phyloP scores from a whole-genome alignment of 306 rosid species.

The Vachellia pachyceras region DNA sequence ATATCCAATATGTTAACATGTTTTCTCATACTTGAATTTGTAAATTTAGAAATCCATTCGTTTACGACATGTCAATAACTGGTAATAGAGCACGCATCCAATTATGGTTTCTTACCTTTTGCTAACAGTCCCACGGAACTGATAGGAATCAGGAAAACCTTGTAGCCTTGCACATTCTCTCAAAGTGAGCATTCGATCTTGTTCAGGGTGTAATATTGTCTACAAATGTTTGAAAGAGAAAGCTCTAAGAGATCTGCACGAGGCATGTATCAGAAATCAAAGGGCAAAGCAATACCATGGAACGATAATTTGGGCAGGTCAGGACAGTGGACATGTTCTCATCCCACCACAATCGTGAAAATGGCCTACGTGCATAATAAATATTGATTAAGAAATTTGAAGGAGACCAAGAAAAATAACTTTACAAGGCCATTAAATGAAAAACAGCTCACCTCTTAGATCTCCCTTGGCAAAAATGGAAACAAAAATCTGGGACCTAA shows the following conservation, averaged over 20 bases:
- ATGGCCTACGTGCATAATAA: constrained; percentile 62
- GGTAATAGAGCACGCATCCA: background rate
- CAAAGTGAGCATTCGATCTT: constrained; percentile 73
- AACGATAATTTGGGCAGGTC: constrained; percentile 72
- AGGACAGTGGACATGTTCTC: constrained; percentile 89
- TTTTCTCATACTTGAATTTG: background rate
- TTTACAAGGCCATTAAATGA: background rate
- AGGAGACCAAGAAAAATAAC: constrained; percentile 31
- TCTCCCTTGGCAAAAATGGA: constrained; percentile 72
- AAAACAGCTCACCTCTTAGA: constrained; percentile 70
- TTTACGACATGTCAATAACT: background rate
- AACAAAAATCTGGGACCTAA: constrained; percentile 82
- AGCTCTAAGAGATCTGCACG: constrained; percentile 29
- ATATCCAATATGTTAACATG: background rate
- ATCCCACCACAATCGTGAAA: constrained; percentile 97
- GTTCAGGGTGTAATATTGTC: constrained; percentile 84
- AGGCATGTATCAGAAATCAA: constrained; percentile 25
- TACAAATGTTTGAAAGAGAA: constrained; percentile 42
- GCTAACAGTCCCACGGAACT: constrained; percentile 73
- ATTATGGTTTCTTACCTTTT: constrained; percentile 55
- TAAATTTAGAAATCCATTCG: background rate
- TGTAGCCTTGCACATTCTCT: constrained; percentile 92
- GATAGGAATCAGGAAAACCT: constrained; percentile 92
- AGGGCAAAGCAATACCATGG: constrained; percentile 58
- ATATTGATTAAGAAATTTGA: constrained; percentile 9